Evolutionary conservation across 2,329 filamentous ascomycete genomes (phyloP).

Genomic region (Calcarisporium arbuscula): DNA sequence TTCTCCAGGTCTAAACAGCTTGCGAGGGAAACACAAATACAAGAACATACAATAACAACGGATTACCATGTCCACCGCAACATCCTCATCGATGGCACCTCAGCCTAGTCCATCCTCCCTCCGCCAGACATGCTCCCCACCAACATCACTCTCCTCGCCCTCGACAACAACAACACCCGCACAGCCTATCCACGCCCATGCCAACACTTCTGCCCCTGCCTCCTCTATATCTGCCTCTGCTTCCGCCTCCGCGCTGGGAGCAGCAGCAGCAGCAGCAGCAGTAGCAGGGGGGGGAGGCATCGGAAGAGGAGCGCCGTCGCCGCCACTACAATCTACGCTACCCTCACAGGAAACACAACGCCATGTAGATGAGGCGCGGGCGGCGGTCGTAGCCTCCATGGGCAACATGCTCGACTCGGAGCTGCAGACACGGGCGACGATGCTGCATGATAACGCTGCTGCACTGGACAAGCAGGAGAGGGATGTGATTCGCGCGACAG

Average conservation of each 20-base stretch:
- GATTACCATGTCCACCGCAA: neutral
- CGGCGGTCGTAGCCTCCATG: constrained; percentile 55
- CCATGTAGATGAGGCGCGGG: constrained; percentile 50
- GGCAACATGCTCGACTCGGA: constrained; percentile 65
- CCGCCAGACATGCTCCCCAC: neutral
- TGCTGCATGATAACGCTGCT: constrained; percentile 62
- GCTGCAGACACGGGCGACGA: constrained; percentile 59
- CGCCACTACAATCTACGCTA: constrained; percentile 27
- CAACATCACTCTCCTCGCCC: constrained; percentile 1
- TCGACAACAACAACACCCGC: constrained; percentile 1
- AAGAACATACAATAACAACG: no score
- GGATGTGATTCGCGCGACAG: constrained; percentile 55
- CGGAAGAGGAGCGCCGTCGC: constrained; percentile 7
- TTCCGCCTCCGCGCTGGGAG: constrained; percentile 2
- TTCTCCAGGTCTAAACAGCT: no score
- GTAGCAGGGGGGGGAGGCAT: neutral
- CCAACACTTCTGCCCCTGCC: constrained; percentile 1
- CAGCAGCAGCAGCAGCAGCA: constrained; percentile 1
- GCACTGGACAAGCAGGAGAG: constrained; percentile 62
- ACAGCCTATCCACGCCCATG: constrained; percentile 1
- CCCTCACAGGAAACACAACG: constrained; percentile 36
- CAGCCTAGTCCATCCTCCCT: constrained; percentile 1
- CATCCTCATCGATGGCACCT: neutral
- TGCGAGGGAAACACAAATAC: no score
- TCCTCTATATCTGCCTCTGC: constrained; percentile 4